Evolutionary conservation across 2,329 filamentous ascomycete genomes (phyloP).

Genomic region (Aotearoamyces nothofagi): DNA sequence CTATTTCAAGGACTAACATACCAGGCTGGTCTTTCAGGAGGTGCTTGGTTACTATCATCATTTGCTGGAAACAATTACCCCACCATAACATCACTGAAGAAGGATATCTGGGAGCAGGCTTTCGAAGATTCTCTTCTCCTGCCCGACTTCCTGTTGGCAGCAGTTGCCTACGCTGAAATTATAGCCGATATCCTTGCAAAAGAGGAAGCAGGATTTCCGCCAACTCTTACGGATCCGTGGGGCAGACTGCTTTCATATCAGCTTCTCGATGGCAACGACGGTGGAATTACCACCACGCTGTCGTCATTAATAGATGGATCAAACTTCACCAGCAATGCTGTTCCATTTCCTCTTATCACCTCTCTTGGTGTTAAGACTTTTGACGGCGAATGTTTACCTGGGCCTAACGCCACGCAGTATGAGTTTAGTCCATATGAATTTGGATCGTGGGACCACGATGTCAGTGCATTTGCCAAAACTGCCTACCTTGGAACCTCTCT

Average conservation of each 20-base stretch:
- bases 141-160: slow-evolving; percentile 19
- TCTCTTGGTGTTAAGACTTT: slow-evolving; percentile 21
- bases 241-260: slow-evolving; percentile 25
- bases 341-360: slow-evolving; percentile 30
- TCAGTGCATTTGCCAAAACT: slow-evolving; percentile 43
- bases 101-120: slow-evolving; percentile 24
- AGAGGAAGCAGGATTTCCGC: slow-evolving; percentile 22
- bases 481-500: slow-evolving; percentile 45
- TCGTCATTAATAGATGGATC: slow-evolving; percentile 19
- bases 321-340: slow-evolving; percentile 24
- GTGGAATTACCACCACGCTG: slow-evolving; percentile 21
- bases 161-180: slow-evolving; percentile 18
- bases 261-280: slow-evolving; percentile 21
- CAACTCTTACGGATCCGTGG: slow-evolving; percentile 25
- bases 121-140: slow-evolving; percentile 23
- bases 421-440: slow-evolving; percentile 54
- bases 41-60: slow-evolving; percentile 29
- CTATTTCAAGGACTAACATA: slow-evolving; percentile 30
- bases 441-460: slow-evolving; percentile 44
- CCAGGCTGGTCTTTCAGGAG: slow-evolving; percentile 28
- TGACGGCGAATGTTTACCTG: slow-evolving; percentile 21
- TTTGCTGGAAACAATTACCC: slow-evolving; percentile 29
- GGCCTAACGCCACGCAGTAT: slow-evolving; percentile 40
- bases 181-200: slow-evolving; percentile 18
- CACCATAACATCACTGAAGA: slow-evolving; percentile 24